Evolutionary conservation across 164 flowering plant species (phyloP), one percentile per base, ranked within the genome.

Genomic region (Cinnamomum chago): DNA sequence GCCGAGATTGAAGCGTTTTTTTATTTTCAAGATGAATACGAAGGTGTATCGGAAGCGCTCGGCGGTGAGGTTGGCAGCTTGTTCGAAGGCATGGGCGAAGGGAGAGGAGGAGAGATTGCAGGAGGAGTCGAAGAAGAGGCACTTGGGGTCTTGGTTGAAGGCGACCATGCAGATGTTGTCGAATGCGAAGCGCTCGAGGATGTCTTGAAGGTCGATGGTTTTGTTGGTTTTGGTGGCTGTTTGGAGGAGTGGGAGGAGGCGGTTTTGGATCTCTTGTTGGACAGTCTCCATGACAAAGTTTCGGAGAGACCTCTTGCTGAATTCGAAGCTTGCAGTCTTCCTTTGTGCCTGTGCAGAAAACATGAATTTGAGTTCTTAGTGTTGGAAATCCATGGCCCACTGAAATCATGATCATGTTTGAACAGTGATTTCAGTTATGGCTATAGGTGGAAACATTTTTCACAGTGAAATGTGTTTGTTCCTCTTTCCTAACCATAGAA

Each of bases 101-200:
- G 77, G 76, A 65, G 86, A 85, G 27, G 88, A 73, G 20, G 77
- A 83, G 0, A 80, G 52, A 68, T 81, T 83, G 1, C 85, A 74
- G 23, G 68, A 81, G 1, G 85, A 70, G 3, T 87, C 87, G 5
- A 76, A 81, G 27, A 75, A 82, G 25, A 87, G 84, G 70, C 88
- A 87, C 1, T 35, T 75, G 0, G 88, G 85, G 58, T 87, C 90
- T 9, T 80, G 79, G 64, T 84, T 83, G 52, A 91, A 91, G 0
- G 93, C 86, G 18, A 91, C n/a, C 28, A 83, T 86, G 65, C 93
- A 89, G 0, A 89, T 77, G 50, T 84, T 89, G 33, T 89, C 93
- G 62, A 90, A 90, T 1, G 95, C 86, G 66, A 88, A 90, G 6
- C 90, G 77, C 75, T 88, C 90, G 47, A 91, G 72, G 18, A 85